Percentiles rank a stretch among this genome's conserved stretches.
Evolutionary conservation across 768 basidiomycete genomes (phyloP).

Genomic region (Kondoa malvinella): DNA sequence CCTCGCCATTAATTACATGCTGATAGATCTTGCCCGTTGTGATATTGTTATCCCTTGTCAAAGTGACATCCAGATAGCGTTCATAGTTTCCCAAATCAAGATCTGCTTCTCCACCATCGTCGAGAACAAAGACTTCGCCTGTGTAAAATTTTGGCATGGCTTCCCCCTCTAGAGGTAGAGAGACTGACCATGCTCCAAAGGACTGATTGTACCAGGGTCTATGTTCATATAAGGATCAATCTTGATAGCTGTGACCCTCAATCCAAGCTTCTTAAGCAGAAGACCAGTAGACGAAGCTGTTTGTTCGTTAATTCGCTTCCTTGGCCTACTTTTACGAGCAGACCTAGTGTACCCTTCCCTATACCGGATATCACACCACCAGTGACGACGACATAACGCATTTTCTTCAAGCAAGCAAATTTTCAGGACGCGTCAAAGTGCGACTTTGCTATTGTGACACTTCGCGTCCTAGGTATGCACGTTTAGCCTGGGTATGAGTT

Average conservation of each 20-base stretch:
- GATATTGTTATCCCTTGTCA: slow-evolving; percentile 90
- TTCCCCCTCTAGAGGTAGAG: background rate
- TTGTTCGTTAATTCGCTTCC: background rate
- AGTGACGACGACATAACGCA: background rate
- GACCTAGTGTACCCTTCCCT: slow-evolving; percentile 97
- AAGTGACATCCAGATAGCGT: slow-evolving; percentile 84
- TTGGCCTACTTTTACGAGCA: slow-evolving; percentile 16
- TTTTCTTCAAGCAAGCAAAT: background rate
- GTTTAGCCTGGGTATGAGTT: no score
- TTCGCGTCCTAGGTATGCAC: no score
- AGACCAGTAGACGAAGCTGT: slow-evolving; percentile 91
- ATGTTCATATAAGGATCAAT: slow-evolving; percentile 99
- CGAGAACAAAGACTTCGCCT: slow-evolving; percentile 96
- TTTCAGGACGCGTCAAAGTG: no score
- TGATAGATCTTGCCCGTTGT: slow-evolving; percentile 97
- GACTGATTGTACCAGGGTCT: slow-evolving; percentile 96
- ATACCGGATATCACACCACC: slow-evolving; percentile 75
- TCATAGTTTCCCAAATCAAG: slow-evolving; percentile 97
- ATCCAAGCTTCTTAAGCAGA: slow-evolving; percentile 79
- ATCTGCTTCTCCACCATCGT: slow-evolving; percentile 97
- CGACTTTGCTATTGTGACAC: no score
- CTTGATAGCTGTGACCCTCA: slow-evolving; percentile 97
- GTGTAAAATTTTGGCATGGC: background rate
- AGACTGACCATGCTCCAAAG: slow-evolving; percentile 34
- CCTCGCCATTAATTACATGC: slow-evolving; percentile 94